Conservation (phyloP, 2,329 filamentous ascomycete genomes). For the Botrytis sinoallii region DNA sequence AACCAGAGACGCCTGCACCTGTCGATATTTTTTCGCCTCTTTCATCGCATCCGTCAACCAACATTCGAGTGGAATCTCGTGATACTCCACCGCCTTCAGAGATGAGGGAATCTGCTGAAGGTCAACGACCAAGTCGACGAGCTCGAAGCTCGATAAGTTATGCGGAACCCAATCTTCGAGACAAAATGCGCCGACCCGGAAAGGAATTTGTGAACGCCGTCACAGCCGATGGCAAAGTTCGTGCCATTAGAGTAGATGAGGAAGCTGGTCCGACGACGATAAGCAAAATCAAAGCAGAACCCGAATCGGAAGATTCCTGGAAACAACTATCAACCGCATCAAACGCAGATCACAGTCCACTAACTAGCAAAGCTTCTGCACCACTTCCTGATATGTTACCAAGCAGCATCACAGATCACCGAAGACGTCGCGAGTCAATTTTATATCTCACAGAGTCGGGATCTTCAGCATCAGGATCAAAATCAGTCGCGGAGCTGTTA, state of each 20-base stretch:
- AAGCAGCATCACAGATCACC: conserved; percentile 35
- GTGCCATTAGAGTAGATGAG: conserved; percentile 29
- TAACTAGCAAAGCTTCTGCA: conserved; percentile 30
- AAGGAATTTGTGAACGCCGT: conserved; percentile 76
- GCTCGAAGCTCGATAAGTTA: conserved; percentile 71
- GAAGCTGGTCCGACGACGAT: conserved; percentile 16
- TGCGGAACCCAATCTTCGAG: conserved; percentile 74
- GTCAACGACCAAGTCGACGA: conserved; percentile 63
- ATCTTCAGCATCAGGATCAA: conserved; percentile 24
- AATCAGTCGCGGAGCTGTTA: conserved; percentile 35
- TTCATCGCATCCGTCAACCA: conserved; percentile 47
- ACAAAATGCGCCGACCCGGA: conserved; percentile 79
- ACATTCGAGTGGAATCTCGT: conserved; percentile 33
- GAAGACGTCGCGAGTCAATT: conserved; percentile 36
- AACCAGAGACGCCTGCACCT: conserved; percentile 41
- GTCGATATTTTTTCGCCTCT: conserved; percentile 46
- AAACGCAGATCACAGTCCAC: conserved; percentile 35
- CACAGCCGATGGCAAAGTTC: conserved; percentile 55
- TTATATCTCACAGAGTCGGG: conserved; percentile 31
- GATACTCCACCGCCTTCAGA: conserved; percentile 61
- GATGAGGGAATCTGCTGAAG: conserved; percentile 54
- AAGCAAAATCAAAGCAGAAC: conserved; percentile 33
- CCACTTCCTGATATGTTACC: conserved; percentile 26
- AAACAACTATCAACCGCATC: conserved; percentile 31
- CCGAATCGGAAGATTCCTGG: conserved; percentile 35